These are phyloP conservation scores for Rhizomucor pusillus DNA, from an alignment of 371 early-diverging fungal species.

Conservation along the genomic window DNA sequence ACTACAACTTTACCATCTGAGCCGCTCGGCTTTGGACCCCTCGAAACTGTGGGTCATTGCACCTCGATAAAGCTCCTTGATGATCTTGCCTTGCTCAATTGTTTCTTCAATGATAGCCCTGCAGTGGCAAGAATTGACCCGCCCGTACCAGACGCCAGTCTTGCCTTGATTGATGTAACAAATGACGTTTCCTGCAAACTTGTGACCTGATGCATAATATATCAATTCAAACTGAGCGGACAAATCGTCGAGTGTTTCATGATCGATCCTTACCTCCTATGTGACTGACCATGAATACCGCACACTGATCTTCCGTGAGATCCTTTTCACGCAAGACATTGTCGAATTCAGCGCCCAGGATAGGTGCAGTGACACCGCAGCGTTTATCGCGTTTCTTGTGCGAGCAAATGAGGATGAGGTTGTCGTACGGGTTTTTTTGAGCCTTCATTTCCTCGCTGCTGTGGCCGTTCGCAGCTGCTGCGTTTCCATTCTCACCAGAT, in stretches of 20 bases:
- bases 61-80: constrained; percentile 63
- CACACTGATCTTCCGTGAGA: constrained; percentile 44
- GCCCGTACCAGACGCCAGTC: constrained; percentile 67
- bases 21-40: constrained; percentile 10
- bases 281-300: constrained; percentile 66
- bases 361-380: constrained; percentile 76
- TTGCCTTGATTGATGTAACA: constrained; percentile 54
- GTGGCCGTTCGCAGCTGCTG: not conserved
- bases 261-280: constrained; percentile 56
- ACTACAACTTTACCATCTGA: constrained; percentile 12
- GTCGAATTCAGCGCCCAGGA: constrained; percentile 68
- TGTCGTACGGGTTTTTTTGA: constrained; percentile 43
- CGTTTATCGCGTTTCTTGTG: constrained; percentile 80
- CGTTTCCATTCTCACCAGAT: too few species aligned
- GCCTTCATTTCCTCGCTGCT: constrained; percentile 23
- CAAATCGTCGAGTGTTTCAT: not conserved
- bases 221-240: not conserved
- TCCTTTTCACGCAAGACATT: constrained; percentile 57
- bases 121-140: constrained; percentile 62
- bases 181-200: constrained; percentile 79
- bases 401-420: constrained; percentile 72
- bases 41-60: constrained; percentile 56
- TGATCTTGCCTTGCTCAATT: constrained; percentile 51
- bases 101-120: constrained; percentile 57
- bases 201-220: constrained; percentile 57